Evolutionary conservation across 768 basidiomycete genomes (phyloP), one percentile per base, ranked within the genome.

Genomic region (Tricholoma terreum): DNA sequence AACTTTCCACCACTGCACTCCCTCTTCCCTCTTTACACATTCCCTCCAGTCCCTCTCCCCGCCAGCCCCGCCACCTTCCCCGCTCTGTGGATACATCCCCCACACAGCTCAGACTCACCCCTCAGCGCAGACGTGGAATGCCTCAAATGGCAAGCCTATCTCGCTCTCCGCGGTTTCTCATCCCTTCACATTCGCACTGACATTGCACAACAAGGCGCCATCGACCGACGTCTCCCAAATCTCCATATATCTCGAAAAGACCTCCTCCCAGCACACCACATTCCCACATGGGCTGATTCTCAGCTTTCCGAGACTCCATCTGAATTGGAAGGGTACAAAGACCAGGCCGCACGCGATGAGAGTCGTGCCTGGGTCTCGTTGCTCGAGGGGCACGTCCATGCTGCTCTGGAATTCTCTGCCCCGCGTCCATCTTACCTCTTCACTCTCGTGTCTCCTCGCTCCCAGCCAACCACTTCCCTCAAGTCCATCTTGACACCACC

Each of bases 71-170:
- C 70, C 22, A 59, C 63, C 6, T 54, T 50, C 3, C 75, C 71
- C 64, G 88, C 85, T 0, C 79, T 93, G 45, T 91, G 89, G 87
- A 82, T 92, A 21, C 76, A 75, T 14, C 80, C 83, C 19, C 58
- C 59, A 11, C 67, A 19, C 51, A 42, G 59, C 50, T 52, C 56
- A 50, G 66, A 69, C 52, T 58, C 64, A 30, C 62, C 73, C n/a
- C 80, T 93, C 59, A 90, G 89, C 71, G 69, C 78, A 53, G 91
- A 93, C 71, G 85, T 92, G 63, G 90, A 92, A 63, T 93, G 91
- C 68, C 81, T 94, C 67, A 92, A 91, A 72, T 93, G 91, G 91
- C 92, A 94, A 70, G 89, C 92, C 0, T 92, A 88, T 63, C 76
- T 90, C 49, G 86, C 86, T 22, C 82, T 87, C 49, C 85, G 88